Evolutionary conservation across 2,329 filamentous ascomycete species (phyloP).

Genomic region (Diaporthe citrichinensis): DNA sequence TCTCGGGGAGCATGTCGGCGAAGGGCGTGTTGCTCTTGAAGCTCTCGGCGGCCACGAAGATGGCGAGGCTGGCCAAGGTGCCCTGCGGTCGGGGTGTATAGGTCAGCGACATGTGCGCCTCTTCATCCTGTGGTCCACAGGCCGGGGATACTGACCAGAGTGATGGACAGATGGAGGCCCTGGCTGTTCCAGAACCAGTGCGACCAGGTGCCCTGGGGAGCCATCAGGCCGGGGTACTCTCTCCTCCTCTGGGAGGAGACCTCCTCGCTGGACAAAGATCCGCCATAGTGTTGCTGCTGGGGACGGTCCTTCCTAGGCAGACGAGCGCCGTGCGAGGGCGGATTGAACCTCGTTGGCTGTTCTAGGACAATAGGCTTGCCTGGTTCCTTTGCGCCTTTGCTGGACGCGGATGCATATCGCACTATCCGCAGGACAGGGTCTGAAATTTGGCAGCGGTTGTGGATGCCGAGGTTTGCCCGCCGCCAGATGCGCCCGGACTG

Average conservation of each 20-base stretch:
- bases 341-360: conserved; percentile 90
- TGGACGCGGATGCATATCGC: conserved; percentile 47
- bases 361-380: conserved; percentile 78
- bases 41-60: conserved; percentile 82
- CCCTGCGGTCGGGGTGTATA: conserved; percentile 57
- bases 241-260: conserved; percentile 74
- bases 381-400: conserved; percentile 54
- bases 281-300: conserved; percentile 81
- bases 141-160: conserved; percentile 70
- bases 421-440: conserved; percentile 50
- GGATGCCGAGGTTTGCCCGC: conserved; percentile 46
- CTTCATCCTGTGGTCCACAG: no score
- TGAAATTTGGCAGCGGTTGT: conserved; percentile 39
- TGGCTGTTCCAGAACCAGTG: conserved; percentile 87
- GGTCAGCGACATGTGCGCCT: conserved; percentile 21
- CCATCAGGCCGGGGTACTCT: conserved; percentile 91
- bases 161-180: conserved; percentile 84
- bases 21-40: conserved; percentile 86
- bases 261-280: conserved; percentile 76
- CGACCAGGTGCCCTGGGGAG: conserved; percentile 84
- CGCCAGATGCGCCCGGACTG: conserved; percentile 71
- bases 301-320: conserved; percentile 68
- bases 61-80: conserved; percentile 77
- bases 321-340: conserved; percentile 87
- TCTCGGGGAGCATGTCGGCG: conserved; percentile 81